Evolutionary conservation across 441 rosid genomes (phyloP).

Genomic region (Mallotus japonicus): DNA sequence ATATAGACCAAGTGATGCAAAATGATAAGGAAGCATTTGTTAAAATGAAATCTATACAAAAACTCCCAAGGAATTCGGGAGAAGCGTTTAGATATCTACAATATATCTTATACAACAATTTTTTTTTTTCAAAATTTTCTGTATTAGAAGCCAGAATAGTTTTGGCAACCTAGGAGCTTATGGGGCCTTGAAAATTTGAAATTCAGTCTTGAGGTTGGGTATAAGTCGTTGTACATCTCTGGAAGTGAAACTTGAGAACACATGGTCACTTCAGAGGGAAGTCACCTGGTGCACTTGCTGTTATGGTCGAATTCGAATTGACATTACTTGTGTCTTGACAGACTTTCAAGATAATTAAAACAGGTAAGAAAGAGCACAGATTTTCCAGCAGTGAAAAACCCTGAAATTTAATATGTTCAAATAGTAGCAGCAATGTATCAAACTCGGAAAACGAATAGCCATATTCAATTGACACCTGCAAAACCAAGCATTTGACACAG

Average conservation of each 20-base stretch:
- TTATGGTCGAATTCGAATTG: neutral
- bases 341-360: neutral
- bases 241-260: neutral
- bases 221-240: neutral
- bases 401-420: too few relatives aligned
- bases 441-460: neutral
- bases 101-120: neutral
- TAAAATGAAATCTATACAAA: neutral
- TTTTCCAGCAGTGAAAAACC: neutral
- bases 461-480: neutral
- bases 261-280: neutral
- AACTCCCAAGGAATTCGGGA: neutral
- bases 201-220: neutral
- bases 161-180: neutral
- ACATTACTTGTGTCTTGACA: neutral
- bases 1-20: neutral
- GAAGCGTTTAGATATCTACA: neutral
- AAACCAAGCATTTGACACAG: constrained; percentile 1
- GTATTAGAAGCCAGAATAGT: neutral
- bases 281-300: neutral
- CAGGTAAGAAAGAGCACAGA: too few relatives aligned
- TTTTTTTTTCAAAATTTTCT: neutral
- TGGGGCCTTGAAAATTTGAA: neutral
- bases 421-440: too few relatives aligned
- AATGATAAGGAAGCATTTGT: neutral